Conservation (phyloP, 495 filamentous ascomycete species). For the Saxispiralis lemnorum region DNA sequence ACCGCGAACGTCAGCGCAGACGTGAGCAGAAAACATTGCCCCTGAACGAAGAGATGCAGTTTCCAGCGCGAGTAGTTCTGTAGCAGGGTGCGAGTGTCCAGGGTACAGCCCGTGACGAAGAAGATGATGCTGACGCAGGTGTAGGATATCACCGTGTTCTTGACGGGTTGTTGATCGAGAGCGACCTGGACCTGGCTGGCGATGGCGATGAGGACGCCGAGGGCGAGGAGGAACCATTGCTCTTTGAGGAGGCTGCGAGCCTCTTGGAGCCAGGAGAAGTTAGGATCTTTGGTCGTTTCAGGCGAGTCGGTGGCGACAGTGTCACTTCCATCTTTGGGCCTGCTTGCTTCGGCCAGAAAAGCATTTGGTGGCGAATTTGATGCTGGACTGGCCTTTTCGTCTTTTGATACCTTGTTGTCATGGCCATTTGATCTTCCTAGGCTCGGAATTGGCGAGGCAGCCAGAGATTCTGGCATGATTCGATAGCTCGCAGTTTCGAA, state of each 20-base stretch:
- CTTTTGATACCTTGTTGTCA: too few species aligned
- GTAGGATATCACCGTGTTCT: constrained; percentile 24
- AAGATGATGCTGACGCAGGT: constrained; percentile 24
- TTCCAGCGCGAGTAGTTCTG: constrained; percentile 26
- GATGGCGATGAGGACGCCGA: constrained; percentile 22
- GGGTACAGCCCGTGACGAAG: constrained; percentile 28
- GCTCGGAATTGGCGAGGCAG: too few species aligned
- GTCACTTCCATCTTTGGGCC: too few species aligned
- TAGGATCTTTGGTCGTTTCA: neutral
- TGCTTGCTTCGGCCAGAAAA: too few species aligned
- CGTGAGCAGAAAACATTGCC: constrained; percentile 27
- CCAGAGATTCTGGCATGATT: too few species aligned
- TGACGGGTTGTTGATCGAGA: constrained; percentile 18
- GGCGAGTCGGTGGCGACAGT: too few species aligned
- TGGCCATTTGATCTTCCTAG: too few species aligned
- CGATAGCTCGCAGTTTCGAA: too few species aligned
- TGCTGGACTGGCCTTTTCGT: too few species aligned
- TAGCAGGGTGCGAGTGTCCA: constrained; percentile 22
- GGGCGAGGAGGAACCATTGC: constrained; percentile 21
- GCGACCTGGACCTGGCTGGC: constrained; percentile 28
- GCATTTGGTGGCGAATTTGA: too few species aligned
- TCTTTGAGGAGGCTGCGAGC: constrained; percentile 6
- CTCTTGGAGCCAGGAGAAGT: neutral
- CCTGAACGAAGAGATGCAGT: constrained; percentile 25
- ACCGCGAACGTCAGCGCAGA: constrained; percentile 25